A percentile compares a stretch with the other conserved stretches of the same genome.
Evolutionary conservation across 2,329 filamentous ascomycete species (phyloP).

Genomic region (Shiraia sp.): DNA sequence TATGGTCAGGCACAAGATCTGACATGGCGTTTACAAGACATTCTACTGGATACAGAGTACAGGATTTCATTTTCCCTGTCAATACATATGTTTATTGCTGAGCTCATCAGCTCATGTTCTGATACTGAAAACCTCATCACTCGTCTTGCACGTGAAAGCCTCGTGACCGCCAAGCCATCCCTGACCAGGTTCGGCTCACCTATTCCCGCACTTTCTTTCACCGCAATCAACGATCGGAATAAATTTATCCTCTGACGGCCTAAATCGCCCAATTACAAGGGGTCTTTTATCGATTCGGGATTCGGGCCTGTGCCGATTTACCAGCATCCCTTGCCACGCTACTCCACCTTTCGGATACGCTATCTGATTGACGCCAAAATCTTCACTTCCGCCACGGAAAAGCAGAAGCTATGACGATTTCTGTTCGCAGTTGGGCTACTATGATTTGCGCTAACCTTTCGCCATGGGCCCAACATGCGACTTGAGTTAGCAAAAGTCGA

Average conservation of each 20-base stretch:
- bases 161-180: constrained; percentile 1
- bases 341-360: constrained; percentile 30
- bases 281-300: not conserved
- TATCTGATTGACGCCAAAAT: constrained; percentile 19
- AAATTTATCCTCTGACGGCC: not conserved
- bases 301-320: not conserved
- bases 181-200: not conserved
- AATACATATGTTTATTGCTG: constrained; percentile 12
- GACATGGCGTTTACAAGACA: constrained; percentile 13
- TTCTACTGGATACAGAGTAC: constrained; percentile 6
- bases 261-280: constrained; percentile 3
- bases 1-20: constrained; percentile 11
- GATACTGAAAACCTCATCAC: not conserved
- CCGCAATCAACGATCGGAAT: not conserved
- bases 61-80: constrained; percentile 1
- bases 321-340: constrained; percentile 13
- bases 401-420: constrained; percentile 27
- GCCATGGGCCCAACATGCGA: constrained; percentile 17
- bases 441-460: constrained; percentile 12
- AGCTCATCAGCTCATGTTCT: constrained; percentile 14
- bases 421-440: constrained; percentile 16
- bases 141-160: constrained; percentile 11
- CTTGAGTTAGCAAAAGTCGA: constrained; percentile 8
- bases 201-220: constrained; percentile 8
- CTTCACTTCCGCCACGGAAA: constrained; percentile 31